Base-by-base conservation (phyloP, 2,329 filamentous ascomycete species). In the Colletotrichum theobromicola region DNA sequence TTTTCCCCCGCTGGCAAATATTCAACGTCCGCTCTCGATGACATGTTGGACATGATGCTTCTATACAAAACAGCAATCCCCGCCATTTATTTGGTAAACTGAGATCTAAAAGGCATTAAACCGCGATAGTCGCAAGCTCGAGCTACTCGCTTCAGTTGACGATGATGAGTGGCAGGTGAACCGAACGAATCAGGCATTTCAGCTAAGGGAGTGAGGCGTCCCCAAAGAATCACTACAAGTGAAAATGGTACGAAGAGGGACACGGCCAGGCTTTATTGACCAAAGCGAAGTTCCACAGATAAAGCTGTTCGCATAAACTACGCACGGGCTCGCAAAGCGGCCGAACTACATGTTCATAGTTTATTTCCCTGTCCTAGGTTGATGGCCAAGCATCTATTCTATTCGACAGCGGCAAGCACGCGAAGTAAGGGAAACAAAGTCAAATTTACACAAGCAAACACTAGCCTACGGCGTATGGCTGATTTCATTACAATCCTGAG, bases 1-100 rank as follows among this genome's bases (percentile, higher is more conserved):
- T 4, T 1, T 0, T 65, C 24, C 5, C 62, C 35, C 4, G 62
- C 26, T n/a, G 37, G 26, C 15, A 65, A 30, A 21, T 65, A 65
- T 28, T 65, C 62, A 1, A 65, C 26, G 16, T 65, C 62, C n/a
- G 62, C 62, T 30, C 26, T 37, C 21, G 62, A 46, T 30, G 62
- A 46, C 35, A 62, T 62, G 12, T 37, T 62, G 1, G 60, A 35
- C 13, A 35, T 35, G n/a, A 62, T 62, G 60, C 32, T 35, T 37
- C 60, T 37, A 3, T 65, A 65, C 10, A 64, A 26, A 7, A 53
- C 62, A 18, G 62, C 35, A 1, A 65, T 65, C 0, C 37, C 62
- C 0, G 62, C 62, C 37, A 65, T 65, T 26, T 65, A 65, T 8
- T 65, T 65, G 2, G 32, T 65, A 8, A 24, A 65, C 4, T 65